Conservation (phyloP, 1,284 basidiomycete genomes). For the Inonotus obliquus region DNA sequence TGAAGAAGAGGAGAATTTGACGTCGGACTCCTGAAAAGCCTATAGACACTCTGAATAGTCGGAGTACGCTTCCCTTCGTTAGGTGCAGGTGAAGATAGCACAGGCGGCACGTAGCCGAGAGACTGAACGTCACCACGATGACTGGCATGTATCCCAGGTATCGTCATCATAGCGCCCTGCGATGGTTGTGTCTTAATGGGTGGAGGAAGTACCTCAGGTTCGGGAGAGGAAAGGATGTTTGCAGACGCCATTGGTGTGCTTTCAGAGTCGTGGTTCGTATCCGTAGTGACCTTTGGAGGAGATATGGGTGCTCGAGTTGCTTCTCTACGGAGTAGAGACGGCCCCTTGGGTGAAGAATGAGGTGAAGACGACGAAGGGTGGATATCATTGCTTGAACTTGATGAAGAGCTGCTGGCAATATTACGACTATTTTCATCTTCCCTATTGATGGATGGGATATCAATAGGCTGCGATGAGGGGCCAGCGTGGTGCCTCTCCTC, state of each 20-base stretch:
- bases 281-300: slow-evolving; percentile 14
- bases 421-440: slow-evolving; percentile 22
- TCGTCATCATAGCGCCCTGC: slow-evolving; percentile 69
- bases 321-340: slow-evolving; percentile 15
- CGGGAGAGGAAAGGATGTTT: neutral
- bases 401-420: neutral
- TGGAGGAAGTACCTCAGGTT: slow-evolving; percentile 28
- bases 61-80: slow-evolving; percentile 43
- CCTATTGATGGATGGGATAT: slow-evolving; percentile 17
- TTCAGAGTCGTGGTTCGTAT: slow-evolving; percentile 6
- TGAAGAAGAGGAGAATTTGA: slow-evolving; percentile 22
- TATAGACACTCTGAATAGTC: slow-evolving; percentile 57
- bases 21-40: slow-evolving; percentile 58
- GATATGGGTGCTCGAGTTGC: slow-evolving; percentile 12
- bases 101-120: slow-evolving; percentile 63
- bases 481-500: neutral
- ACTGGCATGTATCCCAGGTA: slow-evolving; percentile 75
- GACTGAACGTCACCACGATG: slow-evolving; percentile 77
- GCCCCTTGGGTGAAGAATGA: slow-evolving; percentile 3
- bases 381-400: neutral
- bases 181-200: slow-evolving; percentile 67
- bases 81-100: slow-evolving; percentile 29
- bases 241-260: neutral
- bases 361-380: slow-evolving; percentile 4
- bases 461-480: slow-evolving; percentile 8